A percentile compares a stretch with the other conserved stretches of the same genome.
Evolutionary conservation across 1,139 yeast species (phyloP).

Genomic region (Blastobotrys illinoisensis): DNA sequence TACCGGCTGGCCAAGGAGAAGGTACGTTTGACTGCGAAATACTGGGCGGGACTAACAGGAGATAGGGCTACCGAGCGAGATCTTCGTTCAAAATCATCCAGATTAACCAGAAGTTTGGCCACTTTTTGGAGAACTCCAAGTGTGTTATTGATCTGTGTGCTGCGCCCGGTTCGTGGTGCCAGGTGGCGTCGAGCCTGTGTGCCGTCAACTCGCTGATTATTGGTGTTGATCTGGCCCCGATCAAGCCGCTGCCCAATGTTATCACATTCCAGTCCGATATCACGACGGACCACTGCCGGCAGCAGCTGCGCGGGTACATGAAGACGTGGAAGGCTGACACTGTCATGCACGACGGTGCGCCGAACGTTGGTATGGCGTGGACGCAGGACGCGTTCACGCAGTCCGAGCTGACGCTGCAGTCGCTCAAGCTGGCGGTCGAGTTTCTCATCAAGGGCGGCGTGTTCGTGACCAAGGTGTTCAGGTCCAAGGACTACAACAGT

Average conservation of each 20-base stretch:
- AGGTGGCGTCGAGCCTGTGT: constrained; percentile 90
- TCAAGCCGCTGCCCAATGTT: constrained; percentile 88
- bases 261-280: constrained; percentile 95
- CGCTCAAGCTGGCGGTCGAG: constrained; percentile 91
- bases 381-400: constrained; percentile 98
- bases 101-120: constrained; percentile 94
- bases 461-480: constrained; percentile 93
- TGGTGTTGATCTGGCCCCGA: constrained; percentile 97
- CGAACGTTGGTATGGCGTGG: constrained; percentile 99
- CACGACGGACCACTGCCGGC: constrained; percentile 96
- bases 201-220: constrained; percentile 89
- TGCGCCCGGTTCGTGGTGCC: constrained; percentile 99
- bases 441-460: constrained; percentile 89
- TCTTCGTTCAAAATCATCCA: constrained; percentile 94
- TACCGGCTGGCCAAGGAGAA: constrained; percentile 93
- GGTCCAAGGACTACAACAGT: constrained; percentile 96
- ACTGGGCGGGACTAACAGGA: background rate
- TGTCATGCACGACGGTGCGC: constrained; percentile 99
- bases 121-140: constrained; percentile 90
- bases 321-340: constrained; percentile 99
- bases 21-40: background rate
- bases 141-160: constrained; percentile 98
- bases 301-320: constrained; percentile 89
- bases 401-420: constrained; percentile 90
- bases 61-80: constrained; percentile 92